phyloP scores from a whole-genome alignment of 2,329 filamentous ascomycete species.

The Capronia coronata region DNA sequence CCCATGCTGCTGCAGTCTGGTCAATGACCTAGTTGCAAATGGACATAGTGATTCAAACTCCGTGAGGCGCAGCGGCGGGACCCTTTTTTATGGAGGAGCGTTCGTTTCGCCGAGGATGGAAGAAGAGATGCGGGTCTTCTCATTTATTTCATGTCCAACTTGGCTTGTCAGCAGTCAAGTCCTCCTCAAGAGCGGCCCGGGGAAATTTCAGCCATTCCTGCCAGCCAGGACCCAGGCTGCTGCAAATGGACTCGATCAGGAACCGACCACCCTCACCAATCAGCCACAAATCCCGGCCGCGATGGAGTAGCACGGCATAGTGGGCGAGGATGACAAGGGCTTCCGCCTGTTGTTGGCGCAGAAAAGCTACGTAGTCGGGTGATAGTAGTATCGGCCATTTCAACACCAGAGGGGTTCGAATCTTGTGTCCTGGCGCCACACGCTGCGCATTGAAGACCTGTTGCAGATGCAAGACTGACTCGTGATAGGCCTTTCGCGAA shows the following conservation, averaged over 20 bases:
- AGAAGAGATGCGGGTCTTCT: too few relatives aligned
- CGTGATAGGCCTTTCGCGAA: conserved; percentile 12
- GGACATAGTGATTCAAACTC: too few relatives aligned
- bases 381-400: conserved; percentile 35
- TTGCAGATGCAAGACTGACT: conserved; percentile 17
- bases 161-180: too few relatives aligned
- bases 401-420: conserved; percentile 14
- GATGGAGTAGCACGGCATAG: conserved; percentile 28
- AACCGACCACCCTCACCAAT: conserved; percentile 27
- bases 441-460: conserved; percentile 12
- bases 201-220: conserved; percentile 8
- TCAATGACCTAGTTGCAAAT: too few relatives aligned
- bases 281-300: conserved; percentile 16
- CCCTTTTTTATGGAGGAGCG: too few relatives aligned
- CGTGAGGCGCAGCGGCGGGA: too few relatives aligned
- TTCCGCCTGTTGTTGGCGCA: conserved; percentile 34
- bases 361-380: conserved; percentile 31
- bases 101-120: too few relatives aligned
- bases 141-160: too few relatives aligned
- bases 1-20: too few relatives aligned
- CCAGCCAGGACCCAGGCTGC: conserved; percentile 11
- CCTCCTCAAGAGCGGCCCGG: conserved; percentile 1
- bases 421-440: not conserved
- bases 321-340: conserved; percentile 31
- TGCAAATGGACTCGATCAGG: conserved; percentile 20